These are phyloP conservation scores for Hanseniaspora singularis DNA, from an alignment of 805 yeast species.

Conservation along the genomic window DNA sequence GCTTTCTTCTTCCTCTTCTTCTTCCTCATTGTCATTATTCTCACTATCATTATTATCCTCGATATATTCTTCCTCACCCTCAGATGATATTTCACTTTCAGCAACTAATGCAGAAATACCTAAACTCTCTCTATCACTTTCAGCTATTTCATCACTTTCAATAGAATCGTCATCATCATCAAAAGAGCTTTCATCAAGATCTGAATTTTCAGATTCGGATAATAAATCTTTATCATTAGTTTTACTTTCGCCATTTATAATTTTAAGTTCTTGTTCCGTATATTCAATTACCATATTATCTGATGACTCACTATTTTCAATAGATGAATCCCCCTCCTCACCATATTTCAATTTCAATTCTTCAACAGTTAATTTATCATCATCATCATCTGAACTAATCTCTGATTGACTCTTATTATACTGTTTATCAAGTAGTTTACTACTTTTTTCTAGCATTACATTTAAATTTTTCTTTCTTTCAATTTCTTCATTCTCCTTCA, in stretches of 20 bases:
- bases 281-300: no score
- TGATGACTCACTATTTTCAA: no score
- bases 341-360: constrained; percentile 36
- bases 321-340: background rate
- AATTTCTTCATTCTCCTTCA: constrained; percentile 66
- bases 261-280: no score
- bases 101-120: constrained; percentile 8
- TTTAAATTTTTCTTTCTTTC: constrained; percentile 80
- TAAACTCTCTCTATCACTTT: constrained; percentile 15
- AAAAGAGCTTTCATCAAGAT: background rate
- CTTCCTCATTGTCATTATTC: constrained; percentile 18
- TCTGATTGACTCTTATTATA: background rate
- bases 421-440: constrained; percentile 80
- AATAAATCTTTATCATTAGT: no score
- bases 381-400: background rate
- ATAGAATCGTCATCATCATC: constrained; percentile 2
- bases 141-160: background rate
- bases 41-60: no score
- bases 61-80: constrained; percentile 16
- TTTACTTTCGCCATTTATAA: no score
- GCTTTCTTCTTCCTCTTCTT: constrained; percentile 16
- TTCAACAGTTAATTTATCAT: constrained; percentile 30
- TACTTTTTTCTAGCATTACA: constrained; percentile 81
- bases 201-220: no score
- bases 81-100: constrained; percentile 15